Evolutionary conservation across 2,329 filamentous ascomycete species (phyloP), one percentile per base, ranked within the genome.

Genomic region (Aspergillus melleus): DNA sequence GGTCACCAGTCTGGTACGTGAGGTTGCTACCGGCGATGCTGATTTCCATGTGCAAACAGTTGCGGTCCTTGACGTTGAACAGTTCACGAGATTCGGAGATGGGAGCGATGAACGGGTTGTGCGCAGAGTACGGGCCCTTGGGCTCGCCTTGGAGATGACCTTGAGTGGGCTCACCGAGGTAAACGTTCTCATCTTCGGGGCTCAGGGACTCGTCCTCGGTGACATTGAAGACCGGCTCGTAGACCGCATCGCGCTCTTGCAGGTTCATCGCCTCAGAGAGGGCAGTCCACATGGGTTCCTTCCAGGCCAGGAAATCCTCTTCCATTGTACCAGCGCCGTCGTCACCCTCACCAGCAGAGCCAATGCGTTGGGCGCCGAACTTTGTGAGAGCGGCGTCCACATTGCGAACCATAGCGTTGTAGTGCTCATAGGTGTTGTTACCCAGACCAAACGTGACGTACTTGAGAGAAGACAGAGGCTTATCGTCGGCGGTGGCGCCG

Each of bases 401-500:
- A 64, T 94, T 91, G 76, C 94, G 92, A 61, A 99, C 93, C 92
- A 99, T 96, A 55, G 90, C 90, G 81, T 99, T 99, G 84, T 97
- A 99, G 83, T 99, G 95, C 76, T 99, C 95, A 76, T 99, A 99
- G 29, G 95, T 98, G 83, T 98, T 99, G 84, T 99, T 99, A 67
- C 95, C 95, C 44, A 99, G 87, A 72, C 95, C 95, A 71, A 99
- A 99, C 59, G 92, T 86, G 72, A 99, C 92, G 74, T 93, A 99
- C 76, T 93, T 94, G 73, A 99, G 85, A 71, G 91, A 93, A 54
- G 80, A 83, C 57, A 99, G 86, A 53, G 94, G 86, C 63, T 89
- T 85, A 22, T 94, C 90, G 50, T 86, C 84, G 16, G 76, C 76
- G 49, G 77, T 72, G 57, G 76, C 80, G 69, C 88, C 86, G 72